phyloP scores from a whole-genome alignment of 768 basidiomycete species.

The Leccinum incarnatum region DNA sequence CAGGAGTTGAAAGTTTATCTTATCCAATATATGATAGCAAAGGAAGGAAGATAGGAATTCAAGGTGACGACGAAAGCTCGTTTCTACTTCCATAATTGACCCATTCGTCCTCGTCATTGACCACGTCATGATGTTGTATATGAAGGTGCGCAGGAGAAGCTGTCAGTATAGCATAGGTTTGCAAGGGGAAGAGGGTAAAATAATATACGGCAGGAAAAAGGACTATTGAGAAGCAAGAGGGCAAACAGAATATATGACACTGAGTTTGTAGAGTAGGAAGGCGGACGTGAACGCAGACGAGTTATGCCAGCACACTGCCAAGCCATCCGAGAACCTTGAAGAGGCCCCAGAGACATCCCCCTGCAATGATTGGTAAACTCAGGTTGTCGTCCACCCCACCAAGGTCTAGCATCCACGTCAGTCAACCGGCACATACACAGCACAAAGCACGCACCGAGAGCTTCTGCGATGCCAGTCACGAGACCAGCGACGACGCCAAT shows the following conservation, averaged over 20 bases:
- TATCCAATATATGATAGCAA: background rate
- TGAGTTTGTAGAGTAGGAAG: background rate
- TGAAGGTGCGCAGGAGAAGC: background rate
- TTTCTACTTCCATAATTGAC: background rate
- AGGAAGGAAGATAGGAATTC: background rate
- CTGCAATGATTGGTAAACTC: constrained; percentile 84
- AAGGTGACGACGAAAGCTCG: background rate
- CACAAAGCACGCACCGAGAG: constrained; percentile 60
- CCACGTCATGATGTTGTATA: background rate
- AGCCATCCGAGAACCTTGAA: constrained; percentile 43
- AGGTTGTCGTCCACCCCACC: constrained; percentile 87
- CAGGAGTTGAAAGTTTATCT: background rate
- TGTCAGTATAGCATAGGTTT: background rate
- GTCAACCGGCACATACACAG: background rate
- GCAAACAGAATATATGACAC: background rate
- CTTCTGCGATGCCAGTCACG: constrained; percentile 84
- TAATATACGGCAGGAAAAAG: background rate
- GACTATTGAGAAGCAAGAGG: background rate
- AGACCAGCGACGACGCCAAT: constrained; percentile 68
- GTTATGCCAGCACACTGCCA: constrained; percentile 18
- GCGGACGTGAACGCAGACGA: background rate
- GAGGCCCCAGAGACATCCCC: constrained; percentile 62
- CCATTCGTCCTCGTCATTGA: background rate
- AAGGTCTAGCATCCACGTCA: constrained; percentile 52
- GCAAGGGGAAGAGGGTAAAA: background rate